These are phyloP conservation scores for Coriaria nepalensis DNA, from an alignment of 306 rosid genomes.

Conservation along the genomic window DNA sequence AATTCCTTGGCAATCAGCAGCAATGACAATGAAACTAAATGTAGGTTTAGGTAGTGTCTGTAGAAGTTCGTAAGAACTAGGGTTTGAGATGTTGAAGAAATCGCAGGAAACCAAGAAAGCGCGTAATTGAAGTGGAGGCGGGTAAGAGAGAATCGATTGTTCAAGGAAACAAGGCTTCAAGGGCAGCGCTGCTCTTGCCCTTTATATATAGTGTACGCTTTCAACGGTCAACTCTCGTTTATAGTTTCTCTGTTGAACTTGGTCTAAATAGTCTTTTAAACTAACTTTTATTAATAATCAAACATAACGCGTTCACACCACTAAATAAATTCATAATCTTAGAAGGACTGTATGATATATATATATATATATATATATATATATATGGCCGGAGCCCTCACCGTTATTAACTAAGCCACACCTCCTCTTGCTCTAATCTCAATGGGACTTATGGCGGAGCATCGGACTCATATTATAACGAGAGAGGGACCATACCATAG, in stretches of 20 bases:
- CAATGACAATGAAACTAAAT: not conserved
- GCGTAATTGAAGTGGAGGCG: not conserved
- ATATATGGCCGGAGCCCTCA: too few species aligned
- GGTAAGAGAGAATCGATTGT: not conserved
- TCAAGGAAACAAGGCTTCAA: not conserved
- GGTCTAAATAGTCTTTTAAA: not conserved
- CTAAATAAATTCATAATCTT: too few species aligned
- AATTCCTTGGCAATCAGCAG: not conserved
- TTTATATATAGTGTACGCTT: not conserved
- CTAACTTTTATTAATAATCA: too few species aligned
- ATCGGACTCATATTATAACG: too few species aligned
- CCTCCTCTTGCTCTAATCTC: too few species aligned
- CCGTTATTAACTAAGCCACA: too few species aligned
- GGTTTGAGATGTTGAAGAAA: not conserved
- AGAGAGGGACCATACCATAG: too few species aligned
- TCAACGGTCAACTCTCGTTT: conserved; percentile 7
- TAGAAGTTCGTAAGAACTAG: not conserved
- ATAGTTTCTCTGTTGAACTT: not conserved
- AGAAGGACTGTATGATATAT: too few species aligned
- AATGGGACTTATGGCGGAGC: too few species aligned
- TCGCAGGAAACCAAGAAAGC: not conserved
- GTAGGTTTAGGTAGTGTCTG: not conserved
- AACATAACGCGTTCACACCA: too few species aligned
- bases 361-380: too few species aligned
- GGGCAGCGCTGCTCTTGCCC: not conserved